Base-by-base conservation (phyloP, 108 stramenopile species). In the Fistulifera solaris region DNA sequence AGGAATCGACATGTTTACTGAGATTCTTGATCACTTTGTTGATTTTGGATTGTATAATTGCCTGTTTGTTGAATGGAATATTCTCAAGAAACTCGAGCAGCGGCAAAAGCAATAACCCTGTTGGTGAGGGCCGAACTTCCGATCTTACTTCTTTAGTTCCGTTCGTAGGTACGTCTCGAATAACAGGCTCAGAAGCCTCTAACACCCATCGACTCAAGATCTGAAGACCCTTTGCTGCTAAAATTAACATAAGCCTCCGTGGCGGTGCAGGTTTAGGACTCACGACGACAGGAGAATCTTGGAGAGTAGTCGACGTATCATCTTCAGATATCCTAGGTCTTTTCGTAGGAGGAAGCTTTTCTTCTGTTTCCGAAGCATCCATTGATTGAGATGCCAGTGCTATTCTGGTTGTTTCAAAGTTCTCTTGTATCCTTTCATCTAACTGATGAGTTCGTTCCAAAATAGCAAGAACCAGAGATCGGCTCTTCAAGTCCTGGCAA, bases 151-250 rank as follows among this genome's bases (percentile, higher is more conserved):
- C 12, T 23, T 39, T 52, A 38, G 54, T 1, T 6, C 49, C 31
- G n/a, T 26, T 19, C 11, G 24, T 56, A n/a, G 57, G n/a, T 50
- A 47, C 13, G 2, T 18, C 25, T 17, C 42, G 54, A n/a, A 42
- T 16, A n/a, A 51, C 54, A 14, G 54, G 39, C 19, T 61, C 43
- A 6, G 58, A 48, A 2, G 70, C 62, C 18, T 78, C 77, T 44
- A 56, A 14, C 0, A 80, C 67, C 78, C 78, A 80, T 17, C 68
- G 71, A 35, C 61, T 69, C 25, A 80, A 48, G 27, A 80, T 65
- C n/a, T 58, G 43, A 17, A 80, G 35, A 16, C 78, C 78, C 14
- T 73, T 73, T n/a, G 63, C 70, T 4, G 60, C 61, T 41, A 80
- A 56, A 45, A 80, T 75, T 17, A 24, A 38, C 24, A 55, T 47